Conservation (phyloP, 306 rosid species). For the Citrullus mucosospermus region DNA sequence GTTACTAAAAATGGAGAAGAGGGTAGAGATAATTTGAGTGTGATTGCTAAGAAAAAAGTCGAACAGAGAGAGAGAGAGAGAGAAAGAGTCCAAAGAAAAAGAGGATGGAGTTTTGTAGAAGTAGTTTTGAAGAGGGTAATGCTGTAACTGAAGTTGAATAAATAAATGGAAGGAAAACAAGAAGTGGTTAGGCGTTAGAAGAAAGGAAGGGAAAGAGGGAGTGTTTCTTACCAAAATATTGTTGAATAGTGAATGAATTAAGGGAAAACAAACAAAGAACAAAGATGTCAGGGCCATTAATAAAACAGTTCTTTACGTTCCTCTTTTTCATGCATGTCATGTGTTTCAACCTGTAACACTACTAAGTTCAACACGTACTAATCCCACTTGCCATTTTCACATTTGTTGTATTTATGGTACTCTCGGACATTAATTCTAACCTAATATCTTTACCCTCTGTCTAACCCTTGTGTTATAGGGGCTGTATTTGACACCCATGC, state of each 20-base stretch:
- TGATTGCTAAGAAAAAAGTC: not conserved
- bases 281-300: not conserved
- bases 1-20: too few relatives aligned
- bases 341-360: not conserved
- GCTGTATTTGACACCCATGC: too few relatives aligned
- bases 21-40: not conserved
- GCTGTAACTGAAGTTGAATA: not conserved
- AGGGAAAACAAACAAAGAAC: not conserved
- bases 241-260: not conserved
- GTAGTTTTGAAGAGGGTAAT: too few relatives aligned
- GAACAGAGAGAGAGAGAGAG: not conserved
- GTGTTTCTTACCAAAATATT: too few relatives aligned
- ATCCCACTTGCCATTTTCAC: not conserved
- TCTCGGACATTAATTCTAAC: too few relatives aligned
- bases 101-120: not conserved
- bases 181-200: not conserved
- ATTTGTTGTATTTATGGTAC: not conserved
- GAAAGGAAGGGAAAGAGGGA: not conserved
- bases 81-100: not conserved
- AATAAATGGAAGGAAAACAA: not conserved
- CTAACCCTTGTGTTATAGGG: too few relatives aligned
- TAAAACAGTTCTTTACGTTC: not conserved
- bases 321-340: slow-evolving; percentile 4
- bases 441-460: too few relatives aligned
- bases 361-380: not conserved